These are phyloP conservation scores for Betula pendula DNA, from an alignment of 306 rosid species.

Conservation along the genomic window DNA sequence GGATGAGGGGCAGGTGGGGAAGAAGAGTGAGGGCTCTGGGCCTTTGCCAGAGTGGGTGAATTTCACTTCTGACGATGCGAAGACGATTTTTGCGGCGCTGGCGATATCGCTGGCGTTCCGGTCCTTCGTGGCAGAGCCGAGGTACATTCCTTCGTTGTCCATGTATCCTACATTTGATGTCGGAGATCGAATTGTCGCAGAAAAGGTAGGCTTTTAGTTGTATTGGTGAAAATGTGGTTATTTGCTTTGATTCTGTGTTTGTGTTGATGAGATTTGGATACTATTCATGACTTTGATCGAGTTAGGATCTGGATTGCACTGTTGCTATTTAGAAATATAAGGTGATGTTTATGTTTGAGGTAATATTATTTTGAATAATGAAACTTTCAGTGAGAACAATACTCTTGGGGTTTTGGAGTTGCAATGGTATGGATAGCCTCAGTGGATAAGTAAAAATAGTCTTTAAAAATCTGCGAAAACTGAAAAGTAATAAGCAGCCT, in stretches of 20 bases:
- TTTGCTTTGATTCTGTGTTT: neutral
- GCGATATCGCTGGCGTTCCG: slow-evolving; percentile 65
- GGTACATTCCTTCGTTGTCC: slow-evolving; percentile 96
- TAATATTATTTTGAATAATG: neutral
- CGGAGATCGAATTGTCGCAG: slow-evolving; percentile 96
- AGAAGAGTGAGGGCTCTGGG: slow-evolving; percentile 51
- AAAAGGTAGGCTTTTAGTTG: slow-evolving; percentile 56
- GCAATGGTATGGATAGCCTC: neutral
- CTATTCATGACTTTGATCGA: neutral
- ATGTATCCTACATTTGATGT: slow-evolving; percentile 99
- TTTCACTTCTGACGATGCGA: slow-evolving; percentile 77
- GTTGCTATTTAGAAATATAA: neutral
- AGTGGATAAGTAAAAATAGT: neutral
- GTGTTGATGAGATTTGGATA: neutral
- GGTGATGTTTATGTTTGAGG: neutral
- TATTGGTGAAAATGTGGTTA: neutral
- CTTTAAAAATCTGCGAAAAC: neutral
- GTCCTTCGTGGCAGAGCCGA: slow-evolving; percentile 89
- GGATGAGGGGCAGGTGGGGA: slow-evolving; percentile 43
- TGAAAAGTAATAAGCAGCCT: neutral
- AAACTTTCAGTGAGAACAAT: neutral
- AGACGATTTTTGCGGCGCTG: slow-evolving; percentile 79
- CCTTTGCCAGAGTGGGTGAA: slow-evolving; percentile 67
- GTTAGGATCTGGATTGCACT: neutral
- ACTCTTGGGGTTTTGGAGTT: neutral